Conservation (phyloP, 768 basidiomycete genomes). For the Russula ochroleuca region DNA sequence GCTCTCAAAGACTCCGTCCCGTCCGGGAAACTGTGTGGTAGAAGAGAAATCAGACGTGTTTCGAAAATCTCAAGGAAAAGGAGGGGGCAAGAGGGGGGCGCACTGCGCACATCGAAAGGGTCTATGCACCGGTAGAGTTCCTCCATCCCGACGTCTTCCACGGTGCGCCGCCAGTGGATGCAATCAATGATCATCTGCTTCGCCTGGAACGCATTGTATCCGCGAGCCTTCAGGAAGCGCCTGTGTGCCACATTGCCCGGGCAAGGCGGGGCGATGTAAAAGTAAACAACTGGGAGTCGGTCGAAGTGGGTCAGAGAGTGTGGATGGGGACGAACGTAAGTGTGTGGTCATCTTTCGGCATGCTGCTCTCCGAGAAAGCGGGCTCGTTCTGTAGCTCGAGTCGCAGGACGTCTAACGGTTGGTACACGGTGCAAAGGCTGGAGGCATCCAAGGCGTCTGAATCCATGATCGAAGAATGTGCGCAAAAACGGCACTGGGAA, state of each 20-base stretch:
- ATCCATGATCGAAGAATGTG: constrained; percentile 19
- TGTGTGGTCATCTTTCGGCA: constrained; percentile 23
- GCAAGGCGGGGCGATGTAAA: not conserved
- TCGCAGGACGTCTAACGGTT: constrained; percentile 17
- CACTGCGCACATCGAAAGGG: constrained; percentile 59
- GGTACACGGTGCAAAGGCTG: constrained; percentile 10
- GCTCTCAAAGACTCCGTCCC: constrained; percentile 62
- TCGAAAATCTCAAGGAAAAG: not conserved
- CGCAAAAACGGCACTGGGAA: not conserved
- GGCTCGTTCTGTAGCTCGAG: constrained; percentile 18
- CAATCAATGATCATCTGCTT: constrained; percentile 65
- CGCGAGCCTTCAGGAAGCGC: constrained; percentile 72
- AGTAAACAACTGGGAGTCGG: no score
- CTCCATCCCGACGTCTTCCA: constrained; percentile 62
- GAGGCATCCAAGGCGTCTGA: constrained; percentile 18
- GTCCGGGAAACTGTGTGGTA: constrained; percentile 56
- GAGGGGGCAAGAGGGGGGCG: not conserved
- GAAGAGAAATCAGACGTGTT: not conserved
- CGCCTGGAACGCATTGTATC: constrained; percentile 53
- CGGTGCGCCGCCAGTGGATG: constrained; percentile 63
- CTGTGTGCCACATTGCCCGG: constrained; percentile 36
- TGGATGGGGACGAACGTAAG: constrained; percentile 10
- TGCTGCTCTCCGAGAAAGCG: constrained; percentile 5
- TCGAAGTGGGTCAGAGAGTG: not conserved
- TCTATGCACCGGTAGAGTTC: constrained; percentile 57